These are phyloP conservation scores for Eucalyptus guilfoylei DNA, from an alignment of 345 rosid genomes.

Conservation along the genomic window DNA sequence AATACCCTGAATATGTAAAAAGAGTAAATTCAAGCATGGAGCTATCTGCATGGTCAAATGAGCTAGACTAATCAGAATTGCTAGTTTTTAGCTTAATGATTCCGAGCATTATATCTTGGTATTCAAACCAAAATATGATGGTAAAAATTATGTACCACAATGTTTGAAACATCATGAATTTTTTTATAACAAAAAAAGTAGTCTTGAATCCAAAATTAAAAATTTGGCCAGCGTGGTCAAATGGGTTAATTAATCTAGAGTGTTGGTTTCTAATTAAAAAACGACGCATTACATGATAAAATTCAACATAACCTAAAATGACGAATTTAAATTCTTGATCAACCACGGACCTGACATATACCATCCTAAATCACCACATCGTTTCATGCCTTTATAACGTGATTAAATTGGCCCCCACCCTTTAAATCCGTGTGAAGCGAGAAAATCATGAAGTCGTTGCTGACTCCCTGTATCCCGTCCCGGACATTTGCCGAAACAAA, in stretches of 20 bases:
- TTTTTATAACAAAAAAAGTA: too few species aligned
- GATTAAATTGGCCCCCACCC: neutral
- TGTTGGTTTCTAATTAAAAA: neutral
- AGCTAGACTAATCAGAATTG: neutral
- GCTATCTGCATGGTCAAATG: neutral
- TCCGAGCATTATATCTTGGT: neutral
- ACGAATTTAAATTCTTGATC: neutral
- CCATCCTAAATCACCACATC: neutral
- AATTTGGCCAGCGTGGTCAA: rapidly evolving
- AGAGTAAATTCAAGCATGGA: neutral
- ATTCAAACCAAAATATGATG: neutral
- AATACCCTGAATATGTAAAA: neutral
- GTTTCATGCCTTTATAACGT: neutral
- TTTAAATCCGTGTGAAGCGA: neutral
- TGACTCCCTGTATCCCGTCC: neutral
- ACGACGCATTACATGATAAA: neutral
- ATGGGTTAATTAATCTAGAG: neutral
- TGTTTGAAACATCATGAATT: rapidly evolving
- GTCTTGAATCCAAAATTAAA: neutral
- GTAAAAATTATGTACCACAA: neutral
- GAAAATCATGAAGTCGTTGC: neutral
- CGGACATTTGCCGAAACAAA: neutral
- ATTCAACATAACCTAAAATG: too few species aligned
- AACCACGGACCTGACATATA: neutral
- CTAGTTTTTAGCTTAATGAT: rapidly evolving